Percentiles rank a stretch among this genome's conserved stretches.
Evolutionary conservation across 495 filamentous ascomycete genomes (phyloP).

Genomic region (Hypoxylon fuscum): DNA sequence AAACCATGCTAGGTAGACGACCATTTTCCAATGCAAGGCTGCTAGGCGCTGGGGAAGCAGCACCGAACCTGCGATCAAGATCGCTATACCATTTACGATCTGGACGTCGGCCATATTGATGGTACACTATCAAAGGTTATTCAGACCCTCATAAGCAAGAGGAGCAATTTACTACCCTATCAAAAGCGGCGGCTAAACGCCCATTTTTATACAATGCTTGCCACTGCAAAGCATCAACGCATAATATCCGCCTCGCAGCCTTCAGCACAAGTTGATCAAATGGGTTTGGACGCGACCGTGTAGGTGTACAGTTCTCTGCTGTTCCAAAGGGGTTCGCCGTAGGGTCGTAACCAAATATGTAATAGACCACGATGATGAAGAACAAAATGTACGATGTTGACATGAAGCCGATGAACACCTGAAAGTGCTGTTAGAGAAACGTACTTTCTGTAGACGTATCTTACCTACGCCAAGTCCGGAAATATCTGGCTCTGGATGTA

Average conservation of each 20-base stretch:
- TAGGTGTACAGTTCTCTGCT: neutral
- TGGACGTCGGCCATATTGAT: conserved; percentile 13
- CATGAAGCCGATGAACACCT: conserved; percentile 13
- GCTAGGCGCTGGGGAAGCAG: conserved; percentile 4
- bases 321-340: conserved; percentile 7
- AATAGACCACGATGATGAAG: conserved; percentile 1
- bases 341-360: conserved; percentile 11
- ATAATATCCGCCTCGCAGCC: conserved; percentile 2
- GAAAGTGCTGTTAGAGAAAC: neutral
- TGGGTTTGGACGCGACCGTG: neutral
- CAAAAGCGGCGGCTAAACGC: conserved; percentile 2
- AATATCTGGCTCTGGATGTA: conserved; percentile 6
- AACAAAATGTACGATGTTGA: conserved; percentile 6
- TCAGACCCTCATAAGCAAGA: neutral
- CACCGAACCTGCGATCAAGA: neutral
- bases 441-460: neutral
- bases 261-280: conserved; percentile 4
- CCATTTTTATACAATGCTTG: conserved; percentile 4
- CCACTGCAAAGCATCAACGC: conserved; percentile 8
- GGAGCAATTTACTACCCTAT: conserved; percentile 1
- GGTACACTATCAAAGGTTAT: neutral
- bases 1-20: conserved; percentile 52
- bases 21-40: conserved; percentile 51
- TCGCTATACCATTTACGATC: conserved; percentile 6
- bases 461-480: conserved; percentile 6